Evolutionary conservation across 441 rosid genomes (phyloP), one percentile per base, ranked within the genome.

Genomic region (Erysimum pusillum): DNA sequence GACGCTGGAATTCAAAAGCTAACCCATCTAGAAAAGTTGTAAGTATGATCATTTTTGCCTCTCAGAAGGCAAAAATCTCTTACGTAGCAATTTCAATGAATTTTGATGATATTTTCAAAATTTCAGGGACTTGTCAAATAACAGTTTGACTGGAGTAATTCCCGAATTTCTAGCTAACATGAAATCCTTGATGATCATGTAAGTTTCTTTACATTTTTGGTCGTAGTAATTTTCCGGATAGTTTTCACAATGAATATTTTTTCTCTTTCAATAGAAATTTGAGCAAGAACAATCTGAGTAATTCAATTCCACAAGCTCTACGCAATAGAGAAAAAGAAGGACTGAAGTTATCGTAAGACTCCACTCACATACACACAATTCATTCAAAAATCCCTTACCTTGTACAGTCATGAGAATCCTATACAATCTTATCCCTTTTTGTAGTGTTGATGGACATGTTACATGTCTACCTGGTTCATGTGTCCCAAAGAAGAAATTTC

Each of bases 101-200:
- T 48, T 35, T 52, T 41, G 22, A 5, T 41, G 22, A 5, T 54
- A 22, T 57, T 7, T 44, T 45, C 9, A 2, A 75, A 66, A 66
- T 1, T 57, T 2, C 20, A 75, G 80, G 65, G 80, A 76, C 14
- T 63, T 76, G 59, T 76, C 80, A 53, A 63, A 69, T 31, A 76
- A 76, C 25, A 62, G 0, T 2, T 41, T 69, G 57, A 42, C 6
- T 0, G 48, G 76, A 68, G 74, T 4, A 79, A 0, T 75, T 13
- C 64, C 81, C 0, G 83, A 48, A 73, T 76, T 42, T 62, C 51
- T 69, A 9, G 79, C 63, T 34, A 69, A 35, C 8, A 69, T 76
- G 59, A 53, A 62, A n/a, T 69, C 65, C 0, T 8, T 76, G 6
- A 0, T 15, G 65, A 0, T 69, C 35, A 69, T 76, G 75, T 69